phyloP scores from a whole-genome alignment of 1,284 basidiomycete species.

The Agaricales sp. region DNA sequence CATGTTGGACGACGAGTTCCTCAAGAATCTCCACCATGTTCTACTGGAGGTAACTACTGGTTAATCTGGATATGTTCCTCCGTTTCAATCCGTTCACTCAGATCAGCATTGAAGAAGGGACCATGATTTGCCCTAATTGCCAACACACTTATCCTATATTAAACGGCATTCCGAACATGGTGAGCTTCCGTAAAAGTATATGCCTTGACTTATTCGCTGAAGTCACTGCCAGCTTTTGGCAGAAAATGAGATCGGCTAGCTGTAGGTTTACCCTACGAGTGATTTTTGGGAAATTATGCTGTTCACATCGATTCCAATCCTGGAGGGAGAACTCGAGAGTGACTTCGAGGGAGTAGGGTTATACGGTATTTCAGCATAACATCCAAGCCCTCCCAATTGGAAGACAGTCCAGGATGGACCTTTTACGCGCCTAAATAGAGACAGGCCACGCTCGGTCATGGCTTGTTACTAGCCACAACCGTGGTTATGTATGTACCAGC shows the following conservation, averaged over 20 bases:
- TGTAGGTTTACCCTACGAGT: too few relatives aligned
- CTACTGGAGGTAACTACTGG: slow-evolving; percentile 69
- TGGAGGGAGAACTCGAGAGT: too few relatives aligned
- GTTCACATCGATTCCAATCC: too few relatives aligned
- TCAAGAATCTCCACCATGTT: slow-evolving; percentile 84
- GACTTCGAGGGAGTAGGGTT: too few relatives aligned
- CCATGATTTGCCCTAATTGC: slow-evolving; percentile 93
- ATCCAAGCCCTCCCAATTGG: too few relatives aligned
- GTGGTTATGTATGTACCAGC: too few relatives aligned
- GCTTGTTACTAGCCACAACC: too few relatives aligned
- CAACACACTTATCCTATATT: slow-evolving; percentile 85
- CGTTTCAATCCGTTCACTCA: slow-evolving; percentile 18
- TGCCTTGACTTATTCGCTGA: slow-evolving; percentile 1
- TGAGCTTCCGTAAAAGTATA: slow-evolving; percentile 24
- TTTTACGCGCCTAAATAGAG: too few relatives aligned
- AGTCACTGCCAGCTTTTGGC: slow-evolving; percentile 61
- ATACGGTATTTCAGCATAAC: too few relatives aligned
- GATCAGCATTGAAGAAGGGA: slow-evolving; percentile 91
- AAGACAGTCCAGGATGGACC: too few relatives aligned
- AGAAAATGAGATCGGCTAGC: slow-evolving; percentile 84
- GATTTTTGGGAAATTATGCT: too few relatives aligned
- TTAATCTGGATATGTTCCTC: not conserved
- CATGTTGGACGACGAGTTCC: slow-evolving; percentile 68
- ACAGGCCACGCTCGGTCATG: too few relatives aligned
- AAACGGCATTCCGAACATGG: slow-evolving; percentile 98